Percentiles rank a stretch among this genome's conserved stretches.
Conservation (phyloP, 306 rosid genomes). For the Cucumis hystrix region DNA sequence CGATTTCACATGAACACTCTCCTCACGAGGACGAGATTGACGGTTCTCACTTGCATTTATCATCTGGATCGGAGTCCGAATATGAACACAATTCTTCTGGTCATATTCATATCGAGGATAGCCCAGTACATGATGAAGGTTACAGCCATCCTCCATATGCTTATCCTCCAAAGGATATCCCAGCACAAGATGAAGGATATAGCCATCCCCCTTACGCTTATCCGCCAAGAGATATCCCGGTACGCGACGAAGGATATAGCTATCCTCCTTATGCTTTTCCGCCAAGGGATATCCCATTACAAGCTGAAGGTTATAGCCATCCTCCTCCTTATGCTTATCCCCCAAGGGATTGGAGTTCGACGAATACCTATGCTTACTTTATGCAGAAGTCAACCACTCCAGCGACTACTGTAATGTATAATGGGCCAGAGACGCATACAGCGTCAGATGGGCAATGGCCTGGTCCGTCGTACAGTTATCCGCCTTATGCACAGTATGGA, state of each 20-base stretch:
- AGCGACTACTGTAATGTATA: slow-evolving; percentile 32
- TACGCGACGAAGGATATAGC: slow-evolving; percentile 5
- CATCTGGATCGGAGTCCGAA: slow-evolving; percentile 53
- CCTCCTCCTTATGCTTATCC: not conserved
- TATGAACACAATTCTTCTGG: slow-evolving; percentile 37
- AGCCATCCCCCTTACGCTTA: slow-evolving; percentile 1
- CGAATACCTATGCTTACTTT: slow-evolving; percentile 32
- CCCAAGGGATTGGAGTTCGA: slow-evolving; percentile 13
- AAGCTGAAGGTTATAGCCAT: slow-evolving; percentile 1
- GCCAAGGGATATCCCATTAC: slow-evolving; percentile 25
- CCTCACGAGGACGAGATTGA: slow-evolving; percentile 15
- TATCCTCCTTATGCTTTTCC: slow-evolving; percentile 1
- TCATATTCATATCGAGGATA: slow-evolving; percentile 43
- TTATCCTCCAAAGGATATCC: slow-evolving; percentile 16
- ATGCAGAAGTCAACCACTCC: slow-evolving; percentile 54
- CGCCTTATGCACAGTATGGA: slow-evolving; percentile 17
- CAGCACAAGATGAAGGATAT: slow-evolving; percentile 13
- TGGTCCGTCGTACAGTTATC: slow-evolving; percentile 25
- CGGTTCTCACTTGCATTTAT: slow-evolving; percentile 56
- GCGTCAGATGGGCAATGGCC: slow-evolving; percentile 32
- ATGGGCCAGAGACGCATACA: slow-evolving; percentile 35
- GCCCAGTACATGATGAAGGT: slow-evolving; percentile 21
- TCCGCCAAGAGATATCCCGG: slow-evolving; percentile 13
- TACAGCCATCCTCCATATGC: slow-evolving; percentile 3
- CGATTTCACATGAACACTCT: slow-evolving; percentile 13